phyloP scores from a whole-genome alignment of 768 basidiomycete species.

The Lentinula boryana region DNA sequence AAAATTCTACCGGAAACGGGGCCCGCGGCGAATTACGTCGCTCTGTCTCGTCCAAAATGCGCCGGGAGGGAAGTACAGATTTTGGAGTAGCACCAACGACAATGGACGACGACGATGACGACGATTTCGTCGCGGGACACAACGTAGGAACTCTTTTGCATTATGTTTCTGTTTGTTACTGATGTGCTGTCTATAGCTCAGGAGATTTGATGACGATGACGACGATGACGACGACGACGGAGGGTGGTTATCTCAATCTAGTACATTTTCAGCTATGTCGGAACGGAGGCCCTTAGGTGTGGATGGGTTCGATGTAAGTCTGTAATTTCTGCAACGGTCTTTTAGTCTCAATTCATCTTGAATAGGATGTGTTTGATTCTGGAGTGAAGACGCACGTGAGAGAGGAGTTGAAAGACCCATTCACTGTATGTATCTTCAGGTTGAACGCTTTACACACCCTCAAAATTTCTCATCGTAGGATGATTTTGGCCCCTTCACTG shows the following conservation, averaged over 20 bases:
- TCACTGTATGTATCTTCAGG: background rate
- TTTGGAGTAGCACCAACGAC: conserved; percentile 53
- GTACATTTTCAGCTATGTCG: conserved; percentile 48
- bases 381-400: background rate
- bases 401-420: background rate
- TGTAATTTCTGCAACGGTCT: background rate
- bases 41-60: conserved; percentile 32
- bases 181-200: background rate
- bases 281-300: conserved; percentile 40
- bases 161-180: background rate
- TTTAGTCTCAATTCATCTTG: background rate
- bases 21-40: conserved; percentile 56
- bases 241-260: conserved; percentile 77
- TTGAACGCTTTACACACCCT: background rate
- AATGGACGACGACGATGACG: conserved; percentile 37
- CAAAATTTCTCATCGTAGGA: conserved; percentile 30
- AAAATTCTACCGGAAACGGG: conserved; percentile 12
- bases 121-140: conserved; percentile 33
- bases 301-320: conserved; percentile 53
- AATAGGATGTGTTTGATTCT: conserved; percentile 3
- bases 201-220: background rate
- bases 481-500: conserved; percentile 78
- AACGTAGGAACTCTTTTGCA: conserved; percentile 27
- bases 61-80: conserved; percentile 52
- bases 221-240: conserved; percentile 73